These are phyloP conservation scores for Stagonosporopsis cucurbitacearum DNA, from an alignment of 2,329 filamentous ascomycete genomes.

Conservation along the genomic window DNA sequence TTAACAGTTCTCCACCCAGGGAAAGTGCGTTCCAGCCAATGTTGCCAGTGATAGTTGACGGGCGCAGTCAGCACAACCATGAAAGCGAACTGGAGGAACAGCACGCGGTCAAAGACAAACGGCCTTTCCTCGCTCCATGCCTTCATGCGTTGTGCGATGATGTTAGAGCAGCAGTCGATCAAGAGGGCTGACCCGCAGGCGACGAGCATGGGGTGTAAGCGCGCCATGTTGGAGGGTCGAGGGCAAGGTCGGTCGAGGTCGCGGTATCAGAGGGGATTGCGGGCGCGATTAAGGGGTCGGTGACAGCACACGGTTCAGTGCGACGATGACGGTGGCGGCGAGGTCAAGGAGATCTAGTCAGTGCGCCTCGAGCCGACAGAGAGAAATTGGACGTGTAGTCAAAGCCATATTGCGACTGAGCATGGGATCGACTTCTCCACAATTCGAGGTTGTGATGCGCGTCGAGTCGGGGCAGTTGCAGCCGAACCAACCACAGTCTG, in stretches of 20 bases:
- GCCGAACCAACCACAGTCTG: conserved; percentile 9
- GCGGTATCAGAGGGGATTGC: neutral
- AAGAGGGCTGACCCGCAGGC: conserved; percentile 44
- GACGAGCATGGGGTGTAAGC: conserved; percentile 42
- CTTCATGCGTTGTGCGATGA: conserved; percentile 47
- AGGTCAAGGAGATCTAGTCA: conserved; percentile 3
- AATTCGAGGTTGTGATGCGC: conserved; percentile 15
- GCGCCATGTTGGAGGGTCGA: conserved; percentile 18
- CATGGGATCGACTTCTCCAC: conserved; percentile 13
- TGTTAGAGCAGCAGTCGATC: conserved; percentile 48
- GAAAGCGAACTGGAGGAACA: conserved; percentile 53
- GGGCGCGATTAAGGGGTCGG: neutral
- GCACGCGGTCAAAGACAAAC: conserved; percentile 47
- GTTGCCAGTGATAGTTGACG: conserved; percentile 87
- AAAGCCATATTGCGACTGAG: conserved; percentile 14
- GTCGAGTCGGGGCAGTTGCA: conserved; percentile 2
- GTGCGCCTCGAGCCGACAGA: neutral
- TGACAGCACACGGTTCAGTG: neutral
- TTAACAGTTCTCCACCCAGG: conserved; percentile 60
- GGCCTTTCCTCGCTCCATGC: conserved; percentile 44
- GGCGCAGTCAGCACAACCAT: conserved; percentile 76
- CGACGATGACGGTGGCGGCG: neutral
- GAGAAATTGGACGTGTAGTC: neutral
- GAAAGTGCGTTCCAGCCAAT: conserved; percentile 75
- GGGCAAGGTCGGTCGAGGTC: too few relatives aligned